Conservation (phyloP, 2,329 filamentous ascomycete genomes). For the Escovopsis sp. region DNA sequence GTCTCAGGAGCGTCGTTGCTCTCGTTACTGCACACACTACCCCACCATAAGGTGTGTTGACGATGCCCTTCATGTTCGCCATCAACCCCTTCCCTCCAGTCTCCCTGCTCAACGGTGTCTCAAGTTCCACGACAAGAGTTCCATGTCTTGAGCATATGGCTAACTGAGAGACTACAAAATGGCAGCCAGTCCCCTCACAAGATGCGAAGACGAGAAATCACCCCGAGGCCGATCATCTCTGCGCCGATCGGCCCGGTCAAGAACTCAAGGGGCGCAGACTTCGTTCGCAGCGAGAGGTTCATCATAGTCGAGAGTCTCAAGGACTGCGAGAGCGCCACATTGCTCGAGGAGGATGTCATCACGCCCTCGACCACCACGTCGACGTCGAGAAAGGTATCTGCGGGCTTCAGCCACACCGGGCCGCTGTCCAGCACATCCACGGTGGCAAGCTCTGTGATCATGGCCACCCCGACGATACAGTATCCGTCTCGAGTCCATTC, state of each 20-base stretch:
- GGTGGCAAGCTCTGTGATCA: constrained; percentile 14
- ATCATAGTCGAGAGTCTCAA: constrained; percentile 20
- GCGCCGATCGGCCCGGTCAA: constrained; percentile 22
- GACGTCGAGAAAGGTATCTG: constrained; percentile 14
- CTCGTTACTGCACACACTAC: too few relatives aligned
- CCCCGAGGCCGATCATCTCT: constrained; percentile 18
- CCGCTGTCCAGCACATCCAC: constrained; percentile 15
- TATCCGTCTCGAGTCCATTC: neutral
- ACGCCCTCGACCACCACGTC: constrained; percentile 3
- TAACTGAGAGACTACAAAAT: too few relatives aligned
- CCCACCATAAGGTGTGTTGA: too few relatives aligned
- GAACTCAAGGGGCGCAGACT: constrained; percentile 19
- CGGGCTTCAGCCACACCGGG: constrained; percentile 13
- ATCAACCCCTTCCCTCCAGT: too few relatives aligned
- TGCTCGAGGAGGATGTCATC: constrained; percentile 3
- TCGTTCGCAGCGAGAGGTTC: constrained; percentile 19
- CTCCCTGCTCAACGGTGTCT: too few relatives aligned
- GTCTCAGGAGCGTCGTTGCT: too few relatives aligned
- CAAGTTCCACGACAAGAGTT: too few relatives aligned
- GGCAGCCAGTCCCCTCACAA: too few relatives aligned
- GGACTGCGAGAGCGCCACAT: constrained; percentile 15
- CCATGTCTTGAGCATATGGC: too few relatives aligned
- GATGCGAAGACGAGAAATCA: constrained; percentile 6
- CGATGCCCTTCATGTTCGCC: too few relatives aligned
- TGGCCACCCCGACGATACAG: constrained; percentile 10